These are phyloP conservation scores for Monilinia laxa DNA, from an alignment of 2,329 filamentous ascomycete species.

Conservation along the genomic window DNA sequence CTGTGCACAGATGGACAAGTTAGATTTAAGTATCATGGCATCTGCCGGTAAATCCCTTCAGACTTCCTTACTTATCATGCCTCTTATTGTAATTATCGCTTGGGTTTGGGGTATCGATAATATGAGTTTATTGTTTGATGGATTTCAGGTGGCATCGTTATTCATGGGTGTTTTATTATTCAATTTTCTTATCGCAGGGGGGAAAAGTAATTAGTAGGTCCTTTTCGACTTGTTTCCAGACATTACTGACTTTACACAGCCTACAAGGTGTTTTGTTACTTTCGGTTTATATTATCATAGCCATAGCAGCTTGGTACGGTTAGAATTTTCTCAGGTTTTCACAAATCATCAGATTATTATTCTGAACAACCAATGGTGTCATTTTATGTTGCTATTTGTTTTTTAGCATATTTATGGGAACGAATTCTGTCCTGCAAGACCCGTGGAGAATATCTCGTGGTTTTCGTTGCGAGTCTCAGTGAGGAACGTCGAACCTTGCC, in stretches of 20 bases:
- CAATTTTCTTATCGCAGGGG: not conserved
- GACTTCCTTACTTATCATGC: conserved; percentile 75
- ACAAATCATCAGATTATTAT: not conserved
- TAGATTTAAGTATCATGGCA: conserved; percentile 73
- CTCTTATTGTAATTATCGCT: conserved; percentile 72
- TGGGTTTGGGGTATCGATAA: conserved; percentile 49
- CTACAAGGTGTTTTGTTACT: conserved; percentile 9
- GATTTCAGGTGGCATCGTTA: conserved; percentile 4
- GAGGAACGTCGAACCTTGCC: not conserved
- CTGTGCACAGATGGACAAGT: conserved; percentile 71
- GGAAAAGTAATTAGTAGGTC: conserved; percentile 14
- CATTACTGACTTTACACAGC: not conserved
- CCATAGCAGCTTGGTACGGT: conserved; percentile 11
- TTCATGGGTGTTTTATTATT: conserved; percentile 21
- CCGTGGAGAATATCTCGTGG: too few species aligned
- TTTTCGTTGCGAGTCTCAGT: too few species aligned
- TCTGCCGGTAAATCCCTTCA: conserved; percentile 75
- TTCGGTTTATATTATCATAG: conserved; percentile 9
- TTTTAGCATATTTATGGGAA: too few species aligned
- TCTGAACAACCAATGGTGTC: not conserved
- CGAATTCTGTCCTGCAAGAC: too few species aligned
- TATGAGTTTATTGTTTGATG: conserved; percentile 12
- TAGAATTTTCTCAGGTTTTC: not conserved
- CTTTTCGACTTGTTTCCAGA: not conserved
- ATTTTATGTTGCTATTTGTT: too few species aligned